A percentile compares a stretch with the other conserved stretches of the same genome.
Conservation (phyloP, 306 rosid species). For the apple (Malus domestica) region DNA sequence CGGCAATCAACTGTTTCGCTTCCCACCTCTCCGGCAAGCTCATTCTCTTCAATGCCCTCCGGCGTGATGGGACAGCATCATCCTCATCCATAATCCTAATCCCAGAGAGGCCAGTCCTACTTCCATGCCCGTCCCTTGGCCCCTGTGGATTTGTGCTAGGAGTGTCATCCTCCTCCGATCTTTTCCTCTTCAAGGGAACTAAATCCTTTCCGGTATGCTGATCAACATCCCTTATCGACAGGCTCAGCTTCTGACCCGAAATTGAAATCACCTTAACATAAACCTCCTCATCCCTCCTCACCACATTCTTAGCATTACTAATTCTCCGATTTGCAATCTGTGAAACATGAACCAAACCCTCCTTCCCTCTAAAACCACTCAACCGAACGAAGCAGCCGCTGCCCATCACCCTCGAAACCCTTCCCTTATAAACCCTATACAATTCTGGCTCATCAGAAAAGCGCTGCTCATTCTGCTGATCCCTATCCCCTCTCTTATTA, state of each 20-base stretch:
- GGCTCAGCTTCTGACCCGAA: not conserved
- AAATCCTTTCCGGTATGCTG: conserved; percentile 33
- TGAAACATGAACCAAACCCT: not conserved
- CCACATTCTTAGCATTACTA: not conserved
- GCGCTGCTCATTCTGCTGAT: no score
- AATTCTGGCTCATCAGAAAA: not conserved
- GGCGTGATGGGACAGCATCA: conserved; percentile 42
- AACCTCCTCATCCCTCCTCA: not conserved
- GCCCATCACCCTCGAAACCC: not conserved
- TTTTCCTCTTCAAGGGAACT: conserved; percentile 54
- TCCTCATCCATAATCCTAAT: conserved; percentile 70
- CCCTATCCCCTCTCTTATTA: conserved; percentile 20
- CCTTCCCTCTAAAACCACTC: not conserved
- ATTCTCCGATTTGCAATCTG: not conserved
- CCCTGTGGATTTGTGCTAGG: conserved; percentile 47
- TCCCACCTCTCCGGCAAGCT: conserved; percentile 91
- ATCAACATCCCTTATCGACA: not conserved
- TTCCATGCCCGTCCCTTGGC: conserved; percentile 44
- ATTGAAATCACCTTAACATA: not conserved
- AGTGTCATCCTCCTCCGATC: conserved; percentile 41
- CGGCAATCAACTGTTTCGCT: conserved; percentile 70
- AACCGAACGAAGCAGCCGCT: not conserved
- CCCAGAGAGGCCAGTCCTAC: conserved; percentile 77
- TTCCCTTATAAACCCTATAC: not conserved
- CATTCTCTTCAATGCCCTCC: conserved; percentile 71